These are phyloP conservation scores for Gaertneriomyces sp. DNA, from an alignment of 192 early-diverging fungal genomes.

Conservation along the genomic window DNA sequence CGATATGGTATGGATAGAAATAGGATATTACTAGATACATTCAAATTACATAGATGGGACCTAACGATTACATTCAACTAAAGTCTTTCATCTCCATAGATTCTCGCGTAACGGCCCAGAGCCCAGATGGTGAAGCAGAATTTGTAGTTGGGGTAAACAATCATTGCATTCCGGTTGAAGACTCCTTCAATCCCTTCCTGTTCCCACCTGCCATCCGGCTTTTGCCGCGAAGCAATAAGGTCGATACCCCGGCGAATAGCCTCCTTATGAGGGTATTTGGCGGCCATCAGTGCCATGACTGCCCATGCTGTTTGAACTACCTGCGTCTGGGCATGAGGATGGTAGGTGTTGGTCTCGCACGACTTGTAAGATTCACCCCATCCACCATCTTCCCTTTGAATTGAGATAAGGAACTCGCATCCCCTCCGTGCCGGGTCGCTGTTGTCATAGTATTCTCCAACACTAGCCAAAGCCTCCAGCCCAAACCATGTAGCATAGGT, in stretches of 20 bases:
- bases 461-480: conserved; percentile 74
- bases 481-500: conserved; percentile 96
- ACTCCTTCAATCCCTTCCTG: conserved; percentile 98
- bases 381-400: conserved; percentile 88
- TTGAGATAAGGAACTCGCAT: conserved; percentile 87
- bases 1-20: too few species aligned
- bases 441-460: conserved; percentile 79
- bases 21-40: too few species aligned
- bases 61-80: too few species aligned
- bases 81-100: neutral
- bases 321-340: conserved; percentile 70
- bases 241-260: conserved; percentile 55
- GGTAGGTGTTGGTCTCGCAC: conserved; percentile 65
- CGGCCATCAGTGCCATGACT: conserved; percentile 82
- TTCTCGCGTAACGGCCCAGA: conserved; percentile 73
- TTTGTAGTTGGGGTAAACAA: conserved; percentile 92
- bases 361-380: conserved; percentile 97
- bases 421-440: conserved; percentile 60
- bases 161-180: conserved; percentile 79
- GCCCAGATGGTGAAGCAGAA: conserved; percentile 92
- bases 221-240: conserved; percentile 82
- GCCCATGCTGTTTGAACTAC: conserved; percentile 92
- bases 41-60: too few species aligned
- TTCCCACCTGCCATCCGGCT: conserved; percentile 87
- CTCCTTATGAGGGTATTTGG: conserved; percentile 72